Conservation (phyloP, 108 stramenopile species). For the Poteriospumella lacustris region DNA sequence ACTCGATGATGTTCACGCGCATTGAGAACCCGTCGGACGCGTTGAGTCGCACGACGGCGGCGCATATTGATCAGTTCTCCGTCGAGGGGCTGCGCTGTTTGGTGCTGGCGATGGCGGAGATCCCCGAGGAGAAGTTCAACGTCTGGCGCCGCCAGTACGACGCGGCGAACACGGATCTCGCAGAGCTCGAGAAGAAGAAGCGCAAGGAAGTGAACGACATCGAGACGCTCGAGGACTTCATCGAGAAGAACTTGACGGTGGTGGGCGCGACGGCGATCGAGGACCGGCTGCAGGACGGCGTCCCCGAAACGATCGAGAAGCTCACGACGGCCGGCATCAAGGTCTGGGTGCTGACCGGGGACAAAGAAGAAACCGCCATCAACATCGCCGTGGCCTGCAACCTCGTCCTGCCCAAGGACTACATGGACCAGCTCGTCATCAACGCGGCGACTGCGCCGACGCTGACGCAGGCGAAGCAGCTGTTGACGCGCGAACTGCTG, state of each 20-base stretch:
- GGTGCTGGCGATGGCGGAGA: not conserved
- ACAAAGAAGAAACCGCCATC: constrained; percentile 59
- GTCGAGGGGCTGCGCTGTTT: constrained; percentile 16
- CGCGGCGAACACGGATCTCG: not conserved
- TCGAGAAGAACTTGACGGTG: constrained; percentile 31
- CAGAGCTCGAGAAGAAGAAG: constrained; percentile 20
- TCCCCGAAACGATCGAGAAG: constrained; percentile 49
- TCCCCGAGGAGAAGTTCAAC: not conserved
- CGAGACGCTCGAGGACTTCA: constrained; percentile 1
- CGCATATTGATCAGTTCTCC: not conserved
- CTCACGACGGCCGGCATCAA: constrained; percentile 53
- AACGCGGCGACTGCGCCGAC: constrained; percentile 3
- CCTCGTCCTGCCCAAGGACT: not conserved
- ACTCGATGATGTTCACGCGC: constrained; percentile 5
- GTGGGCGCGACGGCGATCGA: constrained; percentile 59
- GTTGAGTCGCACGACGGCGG: not conserved
- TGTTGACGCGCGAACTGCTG: not conserved
- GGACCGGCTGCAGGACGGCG: constrained; percentile 51
- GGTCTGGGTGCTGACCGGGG: constrained; percentile 59
- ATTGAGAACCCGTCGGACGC: not conserved
- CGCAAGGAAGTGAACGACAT: not conserved
- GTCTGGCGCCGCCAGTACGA: not conserved
- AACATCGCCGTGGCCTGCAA: constrained; percentile 48
- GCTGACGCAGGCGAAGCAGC: not conserved
- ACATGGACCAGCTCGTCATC: constrained; percentile 18